Percentiles rank a stretch among this genome's conserved stretches.
phyloP scores from a whole-genome alignment of 768 basidiomycete genomes.

The Pisolithus tinctorius region DNA sequence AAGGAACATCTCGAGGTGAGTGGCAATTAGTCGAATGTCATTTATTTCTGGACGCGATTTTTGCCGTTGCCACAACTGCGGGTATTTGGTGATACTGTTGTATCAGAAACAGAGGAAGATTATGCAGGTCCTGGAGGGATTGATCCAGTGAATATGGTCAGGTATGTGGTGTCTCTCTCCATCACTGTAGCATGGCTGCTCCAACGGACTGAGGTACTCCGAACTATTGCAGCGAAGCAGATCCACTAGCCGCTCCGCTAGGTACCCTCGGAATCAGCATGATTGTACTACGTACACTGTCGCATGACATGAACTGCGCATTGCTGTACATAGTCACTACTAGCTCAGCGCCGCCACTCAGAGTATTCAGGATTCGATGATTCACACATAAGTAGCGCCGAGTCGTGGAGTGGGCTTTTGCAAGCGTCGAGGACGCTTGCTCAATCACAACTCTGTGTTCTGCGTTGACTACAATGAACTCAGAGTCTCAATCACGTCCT shows the following conservation, averaged over 20 bases:
- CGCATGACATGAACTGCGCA: too few species aligned
- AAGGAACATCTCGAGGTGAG: slow-evolving; percentile 51
- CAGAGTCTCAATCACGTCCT: not conserved
- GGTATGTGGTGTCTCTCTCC: not conserved
- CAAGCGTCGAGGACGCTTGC: not conserved
- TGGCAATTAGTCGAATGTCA: not conserved
- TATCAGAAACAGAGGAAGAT: slow-evolving; percentile 62
- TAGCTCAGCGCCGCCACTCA: too few species aligned
- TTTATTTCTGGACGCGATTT: not conserved
- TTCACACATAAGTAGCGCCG: too few species aligned
- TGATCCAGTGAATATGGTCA: slow-evolving; percentile 23
- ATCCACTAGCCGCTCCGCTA: too few species aligned
- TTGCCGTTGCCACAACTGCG: not conserved
- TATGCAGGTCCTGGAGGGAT: slow-evolving; percentile 59
- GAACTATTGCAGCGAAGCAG: too few species aligned
- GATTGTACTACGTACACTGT: too few species aligned
- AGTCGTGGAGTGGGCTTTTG: too few species aligned
- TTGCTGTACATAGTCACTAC: too few species aligned
- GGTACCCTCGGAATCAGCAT: not conserved
- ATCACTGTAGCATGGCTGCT: not conserved
- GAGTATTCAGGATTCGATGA: too few species aligned
- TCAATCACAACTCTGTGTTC: not conserved
- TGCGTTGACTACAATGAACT: not conserved
- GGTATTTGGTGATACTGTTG: not conserved
- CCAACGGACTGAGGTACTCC: not conserved